phyloP scores from a whole-genome alignment of 306 rosid species.

The Sphenostylis stenocarpa region DNA sequence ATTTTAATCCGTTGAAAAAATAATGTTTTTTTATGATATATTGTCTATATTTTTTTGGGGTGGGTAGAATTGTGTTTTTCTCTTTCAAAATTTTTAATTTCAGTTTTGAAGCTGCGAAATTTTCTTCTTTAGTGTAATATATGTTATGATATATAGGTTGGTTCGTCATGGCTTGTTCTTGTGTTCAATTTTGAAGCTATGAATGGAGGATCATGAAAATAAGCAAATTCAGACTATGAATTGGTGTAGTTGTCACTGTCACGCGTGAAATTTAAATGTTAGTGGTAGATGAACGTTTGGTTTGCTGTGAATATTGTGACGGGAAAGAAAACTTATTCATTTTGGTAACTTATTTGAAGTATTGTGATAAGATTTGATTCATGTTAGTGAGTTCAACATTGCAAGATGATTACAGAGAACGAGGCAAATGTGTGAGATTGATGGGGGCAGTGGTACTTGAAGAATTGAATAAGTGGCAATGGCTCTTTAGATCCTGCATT shows the following conservation, averaged over 20 bases:
- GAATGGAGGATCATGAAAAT: background rate
- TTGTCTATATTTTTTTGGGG: slow-evolving; percentile 5
- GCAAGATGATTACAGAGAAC: background rate
- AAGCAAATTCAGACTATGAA: background rate
- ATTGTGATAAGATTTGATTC: background rate
- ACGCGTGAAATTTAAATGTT: background rate
- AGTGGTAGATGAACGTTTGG: background rate
- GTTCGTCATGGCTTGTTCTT: background rate
- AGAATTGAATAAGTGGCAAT: background rate
- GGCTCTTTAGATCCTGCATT: background rate
- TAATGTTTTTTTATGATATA: background rate
- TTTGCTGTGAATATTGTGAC: background rate
- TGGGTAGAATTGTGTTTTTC: background rate
- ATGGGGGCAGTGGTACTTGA: background rate
- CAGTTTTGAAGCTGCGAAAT: slow-evolving; percentile 9
- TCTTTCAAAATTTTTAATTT: slow-evolving; percentile 15
- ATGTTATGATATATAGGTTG: slow-evolving; percentile 5
- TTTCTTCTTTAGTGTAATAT: background rate
- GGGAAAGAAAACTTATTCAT: background rate
- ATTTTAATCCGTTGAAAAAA: background rate
- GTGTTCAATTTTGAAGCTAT: slow-evolving; percentile 5
- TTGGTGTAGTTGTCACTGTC: background rate
- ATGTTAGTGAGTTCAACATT: background rate
- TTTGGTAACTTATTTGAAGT: background rate
- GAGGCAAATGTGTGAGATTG: background rate